Conservation (phyloP, 1,139 yeast species). For the Eremothecium sinecaudum region DNA sequence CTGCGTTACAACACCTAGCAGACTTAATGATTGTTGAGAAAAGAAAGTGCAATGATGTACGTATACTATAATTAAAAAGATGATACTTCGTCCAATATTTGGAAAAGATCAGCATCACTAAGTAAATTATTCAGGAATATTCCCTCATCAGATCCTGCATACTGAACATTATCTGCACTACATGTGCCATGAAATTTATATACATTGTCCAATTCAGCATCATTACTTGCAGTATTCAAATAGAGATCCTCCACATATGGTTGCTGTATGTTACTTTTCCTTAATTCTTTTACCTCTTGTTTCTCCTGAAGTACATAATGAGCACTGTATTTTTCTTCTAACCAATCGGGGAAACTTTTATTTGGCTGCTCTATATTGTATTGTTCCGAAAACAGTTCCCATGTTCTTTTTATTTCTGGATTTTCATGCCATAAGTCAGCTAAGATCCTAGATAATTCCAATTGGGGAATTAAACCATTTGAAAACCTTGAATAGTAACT, state of each 20-base stretch:
- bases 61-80: slow-evolving; percentile 1
- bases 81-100: background rate
- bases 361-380: slow-evolving; percentile 7
- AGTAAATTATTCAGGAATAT: background rate
- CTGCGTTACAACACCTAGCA: slow-evolving; percentile 6
- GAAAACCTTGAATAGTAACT: slow-evolving; percentile 15
- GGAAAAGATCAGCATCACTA: background rate
- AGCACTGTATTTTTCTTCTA: slow-evolving; percentile 6
- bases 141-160: background rate
- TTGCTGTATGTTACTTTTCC: background rate
- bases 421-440: slow-evolving; percentile 8
- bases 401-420: slow-evolving; percentile 6
- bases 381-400: slow-evolving; percentile 11
- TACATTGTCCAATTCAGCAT: background rate
- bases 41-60: background rate
- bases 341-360: slow-evolving; percentile 7
- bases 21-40: background rate
- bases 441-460: slow-evolving; percentile 7
- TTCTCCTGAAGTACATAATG: background rate
- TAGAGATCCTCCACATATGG: slow-evolving; percentile 10
- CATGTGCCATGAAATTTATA: no score
- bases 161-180: background rate
- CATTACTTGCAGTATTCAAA: background rate
- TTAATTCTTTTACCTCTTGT: background rate
- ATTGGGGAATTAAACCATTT: slow-evolving; percentile 7